Evolutionary conservation across 805 yeast species (phyloP).

Genomic region (Ogataea neopini): DNA sequence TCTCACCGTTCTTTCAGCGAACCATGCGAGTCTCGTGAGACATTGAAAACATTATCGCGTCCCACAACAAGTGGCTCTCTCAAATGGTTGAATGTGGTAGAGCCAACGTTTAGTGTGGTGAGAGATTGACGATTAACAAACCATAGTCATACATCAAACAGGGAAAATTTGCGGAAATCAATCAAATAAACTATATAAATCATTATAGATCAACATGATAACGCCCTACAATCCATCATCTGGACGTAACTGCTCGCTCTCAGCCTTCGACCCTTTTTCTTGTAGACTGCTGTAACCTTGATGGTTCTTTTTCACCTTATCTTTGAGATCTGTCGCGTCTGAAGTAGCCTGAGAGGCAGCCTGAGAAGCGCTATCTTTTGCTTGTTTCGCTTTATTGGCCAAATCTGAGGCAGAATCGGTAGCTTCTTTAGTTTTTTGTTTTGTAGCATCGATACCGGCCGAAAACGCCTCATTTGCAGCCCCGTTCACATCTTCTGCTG

Average conservation of each 20-base stretch:
- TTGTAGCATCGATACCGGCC: conserved; percentile 35
- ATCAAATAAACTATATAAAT: too few relatives aligned
- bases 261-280: conserved; percentile 45
- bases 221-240: conserved; percentile 41
- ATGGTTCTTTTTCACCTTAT: conserved; percentile 7
- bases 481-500: conserved; percentile 34
- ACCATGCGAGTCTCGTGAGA: conserved; percentile 7
- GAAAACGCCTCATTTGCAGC: conserved; percentile 34
- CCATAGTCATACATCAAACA: too few relatives aligned
- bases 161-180: too few relatives aligned
- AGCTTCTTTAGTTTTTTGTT: conserved; percentile 1
- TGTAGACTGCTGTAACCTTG: conserved; percentile 42
- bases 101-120: conserved; percentile 21
- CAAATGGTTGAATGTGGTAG: conserved; percentile 27
- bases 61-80: conserved; percentile 85
- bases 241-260: conserved; percentile 46
- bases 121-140: conserved; percentile 15
- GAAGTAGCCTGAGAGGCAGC: conserved; percentile 1
- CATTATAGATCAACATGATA: too few relatives aligned
- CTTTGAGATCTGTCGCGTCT: conserved; percentile 1
- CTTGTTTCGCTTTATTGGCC: background rate
- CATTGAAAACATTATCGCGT: conserved; percentile 46
- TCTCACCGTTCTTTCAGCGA: conserved; percentile 19
- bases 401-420: background rate
- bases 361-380: conserved; percentile 14